phyloP scores from a whole-genome alignment of 108 stramenopile species.

The Nannochloropsis salina region DNA sequence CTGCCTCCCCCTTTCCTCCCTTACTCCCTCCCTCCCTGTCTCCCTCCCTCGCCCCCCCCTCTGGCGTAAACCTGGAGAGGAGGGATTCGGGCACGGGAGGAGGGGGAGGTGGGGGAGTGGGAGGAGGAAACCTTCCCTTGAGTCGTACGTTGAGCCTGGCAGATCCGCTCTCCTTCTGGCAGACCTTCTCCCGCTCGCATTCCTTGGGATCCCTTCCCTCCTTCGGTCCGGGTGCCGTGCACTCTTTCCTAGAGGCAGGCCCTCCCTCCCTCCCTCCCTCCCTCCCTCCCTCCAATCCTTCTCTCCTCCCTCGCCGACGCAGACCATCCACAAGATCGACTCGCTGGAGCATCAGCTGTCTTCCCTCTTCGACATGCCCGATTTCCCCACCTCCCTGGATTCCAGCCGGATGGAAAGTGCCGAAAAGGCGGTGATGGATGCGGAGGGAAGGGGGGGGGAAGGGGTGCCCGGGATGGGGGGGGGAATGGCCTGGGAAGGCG shows the following conservation, averaged over 20 bases:
- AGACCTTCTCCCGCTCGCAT: background rate
- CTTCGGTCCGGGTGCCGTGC: background rate
- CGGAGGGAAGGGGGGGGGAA: background rate
- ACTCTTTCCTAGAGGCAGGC: background rate
- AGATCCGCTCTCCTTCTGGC: background rate
- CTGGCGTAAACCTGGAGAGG: background rate
- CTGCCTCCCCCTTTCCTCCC: background rate
- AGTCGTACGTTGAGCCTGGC: background rate
- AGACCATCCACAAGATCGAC: slow-evolving; percentile 20
- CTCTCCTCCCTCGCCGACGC: background rate
- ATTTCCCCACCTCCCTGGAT: background rate
- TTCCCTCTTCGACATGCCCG: background rate
- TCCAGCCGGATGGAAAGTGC: background rate
- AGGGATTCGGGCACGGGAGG: background rate
- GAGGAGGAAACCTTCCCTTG: background rate
- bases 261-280: background rate
- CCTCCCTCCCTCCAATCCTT: background rate
- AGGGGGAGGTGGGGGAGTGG: background rate
- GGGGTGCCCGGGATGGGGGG: background rate
- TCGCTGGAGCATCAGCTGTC: slow-evolving; percentile 1
- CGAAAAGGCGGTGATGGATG: background rate
- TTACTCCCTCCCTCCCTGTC: background rate
- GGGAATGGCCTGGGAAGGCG: background rate
- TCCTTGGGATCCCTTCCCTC: background rate
- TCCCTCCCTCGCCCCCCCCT: background rate